Base-by-base conservation (phyloP, 352 stramenopile genomes). In the Phytopythium ostracodes region DNA sequence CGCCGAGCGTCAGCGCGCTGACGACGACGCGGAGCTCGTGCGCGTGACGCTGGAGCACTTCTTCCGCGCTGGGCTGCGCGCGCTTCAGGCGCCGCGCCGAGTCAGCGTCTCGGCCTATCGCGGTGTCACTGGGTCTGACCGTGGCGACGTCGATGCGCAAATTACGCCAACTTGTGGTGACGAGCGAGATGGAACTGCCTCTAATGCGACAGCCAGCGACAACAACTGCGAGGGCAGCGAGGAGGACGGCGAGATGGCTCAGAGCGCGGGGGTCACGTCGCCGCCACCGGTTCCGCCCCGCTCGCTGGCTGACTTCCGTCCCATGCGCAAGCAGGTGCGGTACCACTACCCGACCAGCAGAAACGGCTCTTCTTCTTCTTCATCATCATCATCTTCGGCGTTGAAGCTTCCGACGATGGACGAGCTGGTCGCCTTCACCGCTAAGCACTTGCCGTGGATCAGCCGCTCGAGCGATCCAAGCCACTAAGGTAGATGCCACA, bases 321-420 rank as follows among this genome's bases (percentile, higher is more conserved):
- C 52, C 36, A 33, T 36, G 29, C 31, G 52, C 18, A 58, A 58
- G 52, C 52, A 47, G 52, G 52, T 58, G 29, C 52, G 52, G 11
- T 58, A 58, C n/a, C 52, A 58, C 20, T 47, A 58, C 22, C 52
- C 52, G 36, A 17, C 36, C 36, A 42, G 36, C 36, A 11, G 5
- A 4, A 44, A n/a, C 22, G 24, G 31, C 31, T 22, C 52, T 33
- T 27, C 35, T 15, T n/a, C 52, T 31, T 9, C 44, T 25, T n/a
- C n/a, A n/a, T n/a, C n/a, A n/a, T n/a, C n/a, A n/a, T 17, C 52
- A n/a, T 27, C 35, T 3, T 22, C 35, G 20, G n/a, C 33, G 52
- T 35, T 46, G 10, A 58, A 58, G 52, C 52, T 58, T 20, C 52
- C 52, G 52, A 58, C 31, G 10, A 29, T 58, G 52, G 52, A 58